Conservation (phyloP, 164 flowering plant genomes). For the Chimonanthus salicifolius region DNA sequence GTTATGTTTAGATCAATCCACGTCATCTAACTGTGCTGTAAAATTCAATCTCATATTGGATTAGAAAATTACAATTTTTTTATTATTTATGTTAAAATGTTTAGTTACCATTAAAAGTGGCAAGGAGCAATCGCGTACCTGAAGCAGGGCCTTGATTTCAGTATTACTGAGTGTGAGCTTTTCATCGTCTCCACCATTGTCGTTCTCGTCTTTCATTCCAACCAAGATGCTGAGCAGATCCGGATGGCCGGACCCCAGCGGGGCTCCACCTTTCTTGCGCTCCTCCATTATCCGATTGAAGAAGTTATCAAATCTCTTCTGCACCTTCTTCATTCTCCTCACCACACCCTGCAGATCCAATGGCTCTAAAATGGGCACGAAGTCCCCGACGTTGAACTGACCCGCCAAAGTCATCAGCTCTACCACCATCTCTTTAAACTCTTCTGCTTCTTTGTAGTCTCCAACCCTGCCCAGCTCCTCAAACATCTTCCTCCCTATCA, state of each 20-base stretch:
- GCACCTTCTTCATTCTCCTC: constrained; percentile 68
- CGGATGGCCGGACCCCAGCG: constrained; percentile 8
- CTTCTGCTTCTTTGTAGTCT: constrained; percentile 40
- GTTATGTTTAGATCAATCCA: no score
- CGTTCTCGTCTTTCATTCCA: constrained; percentile 39
- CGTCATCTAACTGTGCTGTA: no score
- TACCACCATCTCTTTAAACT: constrained; percentile 81
- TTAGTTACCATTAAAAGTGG: no score
- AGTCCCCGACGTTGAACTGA: constrained; percentile 73
- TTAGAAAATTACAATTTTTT: no score
- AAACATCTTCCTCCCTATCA: constrained; percentile 68
- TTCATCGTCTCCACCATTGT: constrained; percentile 36
- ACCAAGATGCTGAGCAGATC: constrained; percentile 52
- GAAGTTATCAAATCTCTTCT: constrained; percentile 58
- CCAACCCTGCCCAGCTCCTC: constrained; percentile 31
- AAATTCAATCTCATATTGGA: no score
- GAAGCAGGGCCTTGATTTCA: constrained; percentile 41
- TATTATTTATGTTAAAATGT: no score
- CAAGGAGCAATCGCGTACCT: no score
- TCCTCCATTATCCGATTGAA: constrained; percentile 50
- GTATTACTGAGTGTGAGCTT: constrained; percentile 43
- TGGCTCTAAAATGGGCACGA: constrained; percentile 62
- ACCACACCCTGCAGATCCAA: constrained; percentile 73
- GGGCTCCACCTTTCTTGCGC: constrained; percentile 6
- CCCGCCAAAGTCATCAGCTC: constrained; percentile 81